phyloP scores from a whole-genome alignment of 345 rosid species.

The Citrus maxima region DNA sequence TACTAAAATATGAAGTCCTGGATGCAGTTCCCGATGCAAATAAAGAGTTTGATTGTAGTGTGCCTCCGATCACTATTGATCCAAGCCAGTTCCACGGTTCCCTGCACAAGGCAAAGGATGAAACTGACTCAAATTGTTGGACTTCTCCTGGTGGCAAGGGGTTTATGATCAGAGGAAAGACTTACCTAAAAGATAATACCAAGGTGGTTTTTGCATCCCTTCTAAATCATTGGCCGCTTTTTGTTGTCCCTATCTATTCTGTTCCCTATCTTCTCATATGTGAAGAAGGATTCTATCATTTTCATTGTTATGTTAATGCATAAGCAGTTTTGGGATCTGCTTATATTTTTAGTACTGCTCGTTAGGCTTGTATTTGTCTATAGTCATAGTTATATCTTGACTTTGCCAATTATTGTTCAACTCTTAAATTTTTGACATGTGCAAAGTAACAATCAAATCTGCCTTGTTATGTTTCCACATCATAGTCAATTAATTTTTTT shows the following conservation, averaged over 20 bases:
- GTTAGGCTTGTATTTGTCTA: neutral
- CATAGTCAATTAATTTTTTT: neutral
- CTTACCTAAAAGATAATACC: slow-evolving; percentile 73
- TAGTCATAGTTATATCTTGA: neutral
- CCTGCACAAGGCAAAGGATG: slow-evolving; percentile 55
- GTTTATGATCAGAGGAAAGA: slow-evolving; percentile 93
- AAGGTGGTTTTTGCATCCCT: slow-evolving; percentile 49
- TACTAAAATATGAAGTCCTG: slow-evolving; percentile 22
- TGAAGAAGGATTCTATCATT: neutral
- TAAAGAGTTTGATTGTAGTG: slow-evolving; percentile 57
- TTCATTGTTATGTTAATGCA: neutral
- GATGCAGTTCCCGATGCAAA: slow-evolving; percentile 55
- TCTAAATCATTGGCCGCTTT: neutral
- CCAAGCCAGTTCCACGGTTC: slow-evolving; percentile 58
- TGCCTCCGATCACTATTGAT: slow-evolving; percentile 48
- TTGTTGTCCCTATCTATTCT: neutral
- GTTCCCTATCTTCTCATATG: too few relatives aligned
- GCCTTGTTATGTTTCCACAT: neutral
- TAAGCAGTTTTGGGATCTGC: neutral
- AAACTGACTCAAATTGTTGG: slow-evolving; percentile 85
- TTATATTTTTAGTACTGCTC: neutral
- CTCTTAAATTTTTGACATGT: neutral
- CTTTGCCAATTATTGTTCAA: neutral
- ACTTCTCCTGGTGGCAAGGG: slow-evolving; percentile 79
- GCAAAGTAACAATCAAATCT: neutral